Evolutionary conservation across 345 rosid species (phyloP).

Genomic region (Mallotus nudiflorus): DNA sequence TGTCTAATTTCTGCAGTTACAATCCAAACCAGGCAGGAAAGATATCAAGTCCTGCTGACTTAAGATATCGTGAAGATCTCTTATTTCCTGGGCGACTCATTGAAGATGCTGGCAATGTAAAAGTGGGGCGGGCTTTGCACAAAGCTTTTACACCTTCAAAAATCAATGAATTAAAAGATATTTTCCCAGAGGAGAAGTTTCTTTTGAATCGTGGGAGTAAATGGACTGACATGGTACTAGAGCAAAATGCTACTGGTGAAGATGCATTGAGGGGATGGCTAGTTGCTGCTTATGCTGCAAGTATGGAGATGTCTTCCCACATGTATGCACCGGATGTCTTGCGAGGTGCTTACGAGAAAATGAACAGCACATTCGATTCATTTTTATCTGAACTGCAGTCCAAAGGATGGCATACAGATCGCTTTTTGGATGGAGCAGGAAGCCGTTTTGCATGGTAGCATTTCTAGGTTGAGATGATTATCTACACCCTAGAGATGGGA

Average conservation of each 20-base stretch:
- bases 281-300: conserved; percentile 70
- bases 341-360: conserved; percentile 64
- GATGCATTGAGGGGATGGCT: conserved; percentile 97
- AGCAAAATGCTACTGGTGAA: conserved; percentile 78
- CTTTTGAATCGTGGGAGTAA: conserved; percentile 49
- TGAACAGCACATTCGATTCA: conserved; percentile 51
- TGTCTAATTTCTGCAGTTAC: conserved; percentile 18
- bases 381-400: conserved; percentile 63
- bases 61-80: conserved; percentile 73
- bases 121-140: conserved; percentile 74
- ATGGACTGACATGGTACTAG: conserved; percentile 74
- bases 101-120: conserved; percentile 81
- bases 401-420: conserved; percentile 94
- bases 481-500: not conserved
- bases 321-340: conserved; percentile 34
- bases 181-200: conserved; percentile 75
- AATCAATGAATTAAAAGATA: conserved; percentile 50
- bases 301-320: conserved; percentile 37
- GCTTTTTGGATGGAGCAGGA: conserved; percentile 81
- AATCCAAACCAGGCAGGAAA: conserved; percentile 57
- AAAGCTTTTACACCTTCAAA: conserved; percentile 67
- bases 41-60: conserved; percentile 77
- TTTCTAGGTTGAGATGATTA: not conserved
- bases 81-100: conserved; percentile 75
- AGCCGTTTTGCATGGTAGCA: conserved; percentile 66